Evolutionary conservation across 164 flowering plant species (phyloP), one percentile per base, ranked within the genome.

Genomic region (Stephania cephalantha): DNA sequence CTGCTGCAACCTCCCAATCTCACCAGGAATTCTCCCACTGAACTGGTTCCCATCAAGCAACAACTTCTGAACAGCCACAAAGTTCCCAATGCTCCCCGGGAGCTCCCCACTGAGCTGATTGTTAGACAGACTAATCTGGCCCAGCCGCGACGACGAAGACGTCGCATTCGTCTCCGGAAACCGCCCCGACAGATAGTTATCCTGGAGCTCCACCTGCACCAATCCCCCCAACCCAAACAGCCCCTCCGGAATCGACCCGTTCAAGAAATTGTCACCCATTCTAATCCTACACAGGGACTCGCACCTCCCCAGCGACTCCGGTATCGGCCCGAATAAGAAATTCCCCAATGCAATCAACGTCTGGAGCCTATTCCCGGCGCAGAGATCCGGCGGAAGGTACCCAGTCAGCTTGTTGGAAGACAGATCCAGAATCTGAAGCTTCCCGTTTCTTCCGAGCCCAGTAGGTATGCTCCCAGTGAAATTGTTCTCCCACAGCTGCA

Each of bases 401-500:
- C 99, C 98, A 0, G 99, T 96, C 20, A 96, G 75, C 63, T 88
- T 89, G 79, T 96, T 96, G 1, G 99, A 89, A 0, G 97, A 91
- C 20, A 96, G 80, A 78, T 96, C 99, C 0, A 96, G 81, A 35
- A 85, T 76, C 77, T 74, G 82, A 13, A 96, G 81, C 74, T 76
- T 89, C 18, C 92, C 90, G 66, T 87, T 96, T 20, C 58, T 80
- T 7, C 99, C 99, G 29, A 96, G 82, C 7, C 75, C 80, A 69
- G 61, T 79, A 9, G 99, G 99, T 68, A 96, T 87, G 69, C 83
- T 86, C 1, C 93, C 97, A 3, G 99, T 94, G 79, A 96, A 90
- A 74, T 92, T 96, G 73, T 96, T 96, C 77, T 94, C 97, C 99
- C 98, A 96, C 3, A 96, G 79, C 88, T 94, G 97, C 78, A 96